A percentile compares a stretch with the other conserved stretches of the same genome.
These are phyloP conservation scores for Lobosporangium transversale DNA, from an alignment of 192 early-diverging fungal species.

Conservation along the genomic window DNA sequence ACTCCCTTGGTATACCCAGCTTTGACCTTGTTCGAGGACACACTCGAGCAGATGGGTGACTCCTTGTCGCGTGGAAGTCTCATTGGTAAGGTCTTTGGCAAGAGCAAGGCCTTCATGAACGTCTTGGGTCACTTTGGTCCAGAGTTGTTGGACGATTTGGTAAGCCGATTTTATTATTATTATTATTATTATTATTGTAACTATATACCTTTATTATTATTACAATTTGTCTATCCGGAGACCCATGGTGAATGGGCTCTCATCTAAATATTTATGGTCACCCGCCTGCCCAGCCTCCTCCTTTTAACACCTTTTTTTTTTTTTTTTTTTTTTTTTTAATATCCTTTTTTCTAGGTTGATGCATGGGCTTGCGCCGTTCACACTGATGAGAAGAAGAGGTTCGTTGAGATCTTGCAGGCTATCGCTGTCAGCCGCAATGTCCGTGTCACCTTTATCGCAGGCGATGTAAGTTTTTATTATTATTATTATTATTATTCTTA, in stretches of 20 bases:
- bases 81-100: constrained; percentile 51
- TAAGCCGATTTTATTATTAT: constrained; percentile 57
- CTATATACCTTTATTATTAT: too few species aligned
- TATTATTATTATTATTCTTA: too few species aligned
- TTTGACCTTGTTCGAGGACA: constrained; percentile 72
- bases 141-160: constrained; percentile 88
- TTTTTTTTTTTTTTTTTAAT: too few species aligned
- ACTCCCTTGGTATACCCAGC: constrained; percentile 85
- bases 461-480: constrained; percentile 90
- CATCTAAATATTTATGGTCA: not conserved
- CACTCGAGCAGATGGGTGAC: constrained; percentile 62
- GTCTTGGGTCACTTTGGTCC: constrained; percentile 72
- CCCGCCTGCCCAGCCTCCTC: too few species aligned
- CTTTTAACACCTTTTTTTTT: too few species aligned
- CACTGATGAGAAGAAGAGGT: constrained; percentile 73
- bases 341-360: constrained; percentile 43
- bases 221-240: too few species aligned
- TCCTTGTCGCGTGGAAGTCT: constrained; percentile 38
- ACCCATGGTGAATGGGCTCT: too few species aligned
- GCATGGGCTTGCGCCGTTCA: constrained; percentile 62
- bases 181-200: too few species aligned
- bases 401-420: constrained; percentile 73
- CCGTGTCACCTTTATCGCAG: constrained; percentile 84
- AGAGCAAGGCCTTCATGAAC: constrained; percentile 52
- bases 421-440: constrained; percentile 65